Conservation (phyloP, 2,329 filamentous ascomycete species). For the Pseudopithomyces maydicus region DNA sequence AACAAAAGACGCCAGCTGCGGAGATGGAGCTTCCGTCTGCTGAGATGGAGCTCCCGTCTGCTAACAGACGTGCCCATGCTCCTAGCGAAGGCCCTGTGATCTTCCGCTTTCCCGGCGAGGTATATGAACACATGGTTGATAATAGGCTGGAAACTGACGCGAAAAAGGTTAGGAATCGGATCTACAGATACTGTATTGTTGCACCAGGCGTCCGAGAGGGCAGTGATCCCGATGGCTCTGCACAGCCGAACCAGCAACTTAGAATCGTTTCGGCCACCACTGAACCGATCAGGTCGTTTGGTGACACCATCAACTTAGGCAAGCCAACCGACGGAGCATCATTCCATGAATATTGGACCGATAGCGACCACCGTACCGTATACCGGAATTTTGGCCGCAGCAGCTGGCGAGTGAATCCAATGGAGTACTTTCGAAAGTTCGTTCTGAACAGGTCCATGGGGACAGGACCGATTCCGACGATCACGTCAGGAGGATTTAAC, state of each 20-base stretch:
- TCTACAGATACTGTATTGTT: too few relatives aligned
- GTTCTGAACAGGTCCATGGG: background rate
- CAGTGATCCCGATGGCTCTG: background rate
- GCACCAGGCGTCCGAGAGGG: too few relatives aligned
- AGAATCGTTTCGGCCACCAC: background rate
- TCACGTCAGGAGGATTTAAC: background rate
- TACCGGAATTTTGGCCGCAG: background rate
- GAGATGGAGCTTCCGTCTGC: too few relatives aligned
- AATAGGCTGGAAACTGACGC: too few relatives aligned
- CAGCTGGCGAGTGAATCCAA: background rate
- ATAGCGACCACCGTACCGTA: background rate
- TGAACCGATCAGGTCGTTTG: background rate
- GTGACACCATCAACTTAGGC: background rate
- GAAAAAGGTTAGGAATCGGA: too few relatives aligned
- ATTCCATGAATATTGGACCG: background rate
- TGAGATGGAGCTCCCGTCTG: too few relatives aligned
- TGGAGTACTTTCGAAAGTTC: background rate
- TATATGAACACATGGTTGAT: too few relatives aligned
- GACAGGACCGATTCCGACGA: too few relatives aligned
- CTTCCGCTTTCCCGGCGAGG: too few relatives aligned
- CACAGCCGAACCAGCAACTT: background rate
- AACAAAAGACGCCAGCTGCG: too few relatives aligned
- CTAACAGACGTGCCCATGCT: too few relatives aligned
- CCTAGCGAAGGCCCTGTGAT: too few relatives aligned
- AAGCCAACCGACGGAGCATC: background rate